Conservation (phyloP, 495 filamentous ascomycete species). For the Venustampulla echinocandica region DNA sequence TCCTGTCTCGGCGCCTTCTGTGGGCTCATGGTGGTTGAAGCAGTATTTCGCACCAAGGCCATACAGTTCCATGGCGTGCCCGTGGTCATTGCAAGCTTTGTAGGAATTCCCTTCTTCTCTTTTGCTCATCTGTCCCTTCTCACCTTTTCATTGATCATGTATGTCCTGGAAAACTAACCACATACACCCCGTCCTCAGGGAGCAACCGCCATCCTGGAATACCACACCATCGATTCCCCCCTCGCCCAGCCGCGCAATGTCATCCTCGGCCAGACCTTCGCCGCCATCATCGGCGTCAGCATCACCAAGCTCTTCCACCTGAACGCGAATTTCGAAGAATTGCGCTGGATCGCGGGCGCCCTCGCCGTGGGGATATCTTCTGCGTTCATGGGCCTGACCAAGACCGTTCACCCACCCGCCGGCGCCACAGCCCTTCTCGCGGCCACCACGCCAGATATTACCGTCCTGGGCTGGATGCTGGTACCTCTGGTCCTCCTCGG, state of each 20-base stretch:
- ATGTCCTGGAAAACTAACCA: conserved; percentile 4
- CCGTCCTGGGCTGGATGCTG: conserved; percentile 63
- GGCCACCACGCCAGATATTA: conserved; percentile 48
- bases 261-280: conserved; percentile 62
- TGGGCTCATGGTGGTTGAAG: conserved; percentile 39
- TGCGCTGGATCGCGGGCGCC: conserved; percentile 61
- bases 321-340: conserved; percentile 39
- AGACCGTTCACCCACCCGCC: conserved; percentile 78
- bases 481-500: conserved; percentile 60
- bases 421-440: conserved; percentile 81
- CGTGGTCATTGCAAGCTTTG: conserved; percentile 44
- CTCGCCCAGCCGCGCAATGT: conserved; percentile 76
- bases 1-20: conserved; percentile 46
- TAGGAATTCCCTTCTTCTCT: conserved; percentile 11
- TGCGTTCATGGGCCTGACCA: conserved; percentile 64
- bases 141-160: too few relatives aligned
- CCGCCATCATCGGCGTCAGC: conserved; percentile 55
- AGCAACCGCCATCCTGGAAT: conserved; percentile 69
- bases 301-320: conserved; percentile 68
- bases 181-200: conserved; percentile 49
- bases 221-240: conserved; percentile 68
- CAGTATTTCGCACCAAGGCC: conserved; percentile 30
- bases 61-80: conserved; percentile 33
- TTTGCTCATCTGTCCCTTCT: not conserved
- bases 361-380: conserved; percentile 62